Conservation (phyloP, 257 asterid species). For the Solanum sitiens region DNA sequence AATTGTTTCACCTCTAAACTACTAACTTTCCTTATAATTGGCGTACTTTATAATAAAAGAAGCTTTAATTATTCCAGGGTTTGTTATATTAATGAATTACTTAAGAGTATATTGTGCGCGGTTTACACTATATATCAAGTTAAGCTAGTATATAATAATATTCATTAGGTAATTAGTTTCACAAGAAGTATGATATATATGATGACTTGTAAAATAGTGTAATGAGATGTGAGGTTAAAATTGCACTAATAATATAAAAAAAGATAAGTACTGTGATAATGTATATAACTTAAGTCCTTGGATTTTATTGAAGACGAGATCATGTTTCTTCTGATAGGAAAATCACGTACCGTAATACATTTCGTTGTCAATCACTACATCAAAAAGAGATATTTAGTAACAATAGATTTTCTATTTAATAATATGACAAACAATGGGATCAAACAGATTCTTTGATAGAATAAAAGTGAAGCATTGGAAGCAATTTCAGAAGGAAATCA, state of each 20-base stretch:
- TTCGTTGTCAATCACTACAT: no score
- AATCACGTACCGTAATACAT: no score
- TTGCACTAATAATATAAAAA: background rate
- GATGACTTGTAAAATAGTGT: background rate
- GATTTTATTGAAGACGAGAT: background rate
- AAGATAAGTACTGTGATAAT: no score
- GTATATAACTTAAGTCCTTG: background rate
- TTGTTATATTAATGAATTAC: background rate
- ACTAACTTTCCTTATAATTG: background rate
- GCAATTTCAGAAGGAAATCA: no score
- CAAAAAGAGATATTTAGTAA: no score
- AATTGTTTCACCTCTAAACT: background rate
- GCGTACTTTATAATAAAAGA: background rate
- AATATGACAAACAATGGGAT: no score
- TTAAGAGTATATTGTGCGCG: background rate
- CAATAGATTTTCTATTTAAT: no score
- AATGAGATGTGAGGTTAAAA: background rate
- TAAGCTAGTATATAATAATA: background rate
- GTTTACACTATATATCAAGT: background rate
- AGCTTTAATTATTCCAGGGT: background rate
- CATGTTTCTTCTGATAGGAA: background rate
- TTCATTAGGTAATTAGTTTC: background rate
- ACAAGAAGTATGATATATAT: background rate
- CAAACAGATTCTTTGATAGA: no score
- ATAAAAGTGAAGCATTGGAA: no score